These are phyloP conservation scores for Agaricales sp. DNA, from an alignment of 1,284 basidiomycete genomes.

Conservation along the genomic window DNA sequence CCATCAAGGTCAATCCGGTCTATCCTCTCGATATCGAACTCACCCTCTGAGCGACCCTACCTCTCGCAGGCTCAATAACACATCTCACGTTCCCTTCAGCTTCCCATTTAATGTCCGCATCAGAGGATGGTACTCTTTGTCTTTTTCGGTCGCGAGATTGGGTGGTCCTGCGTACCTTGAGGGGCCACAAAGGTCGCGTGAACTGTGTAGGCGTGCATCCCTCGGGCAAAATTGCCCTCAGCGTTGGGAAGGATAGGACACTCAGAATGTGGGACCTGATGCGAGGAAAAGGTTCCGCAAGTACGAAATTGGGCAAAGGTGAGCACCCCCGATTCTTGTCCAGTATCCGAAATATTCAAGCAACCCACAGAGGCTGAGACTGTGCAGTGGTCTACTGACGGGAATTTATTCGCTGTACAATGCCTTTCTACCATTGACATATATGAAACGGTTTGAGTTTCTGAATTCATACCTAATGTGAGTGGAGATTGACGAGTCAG, in stretches of 20 bases:
- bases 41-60: too few relatives aligned
- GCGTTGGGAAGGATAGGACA: constrained; percentile 84
- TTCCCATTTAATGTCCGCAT: constrained; percentile 83
- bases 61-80: constrained; percentile 74
- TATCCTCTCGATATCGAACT: background rate
- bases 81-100: constrained; percentile 81
- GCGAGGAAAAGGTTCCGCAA: constrained; percentile 84
- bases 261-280: constrained; percentile 98
- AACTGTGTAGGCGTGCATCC: constrained; percentile 90
- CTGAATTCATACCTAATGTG: background rate
- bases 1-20: constrained; percentile 68
- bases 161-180: constrained; percentile 79
- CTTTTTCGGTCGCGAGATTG: constrained; percentile 92
- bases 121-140: constrained; percentile 83
- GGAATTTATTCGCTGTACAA: constrained; percentile 72
- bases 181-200: constrained; percentile 89
- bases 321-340: constrained; percentile 10
- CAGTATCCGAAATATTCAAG: too few relatives aligned
- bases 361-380: constrained; percentile 69
- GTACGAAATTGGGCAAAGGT: constrained; percentile 83
- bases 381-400: constrained; percentile 75
- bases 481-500: too few relatives aligned
- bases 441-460: constrained; percentile 59
- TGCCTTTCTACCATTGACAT: constrained; percentile 71
- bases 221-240: constrained; percentile 83